phyloP scores from a whole-genome alignment of 2,329 filamentous ascomycete genomes.

The Beauveria varroae region DNA sequence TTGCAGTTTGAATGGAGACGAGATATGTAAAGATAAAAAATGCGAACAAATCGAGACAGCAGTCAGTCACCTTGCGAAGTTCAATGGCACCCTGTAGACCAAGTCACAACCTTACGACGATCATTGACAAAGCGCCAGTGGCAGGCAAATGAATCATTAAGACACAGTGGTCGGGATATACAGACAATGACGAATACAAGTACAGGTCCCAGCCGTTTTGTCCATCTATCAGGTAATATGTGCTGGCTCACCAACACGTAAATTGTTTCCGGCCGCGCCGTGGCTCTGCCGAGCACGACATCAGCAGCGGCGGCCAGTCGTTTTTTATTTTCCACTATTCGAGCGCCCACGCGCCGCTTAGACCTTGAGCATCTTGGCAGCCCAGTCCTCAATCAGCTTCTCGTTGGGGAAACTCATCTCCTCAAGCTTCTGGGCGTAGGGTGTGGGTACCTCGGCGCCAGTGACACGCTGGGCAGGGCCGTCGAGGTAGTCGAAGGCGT shows the following conservation, averaged over 20 bases:
- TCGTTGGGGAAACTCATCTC: constrained; percentile 93
- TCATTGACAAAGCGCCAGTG: not conserved
- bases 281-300: not conserved
- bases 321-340: not conserved
- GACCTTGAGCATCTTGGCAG: constrained; percentile 79
- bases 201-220: constrained; percentile 29
- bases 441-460: constrained; percentile 93
- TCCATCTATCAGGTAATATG: constrained; percentile 29
- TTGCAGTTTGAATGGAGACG: no score
- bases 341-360: constrained; percentile 34
- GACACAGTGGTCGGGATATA: constrained; percentile 26
- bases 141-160: constrained; percentile 22
- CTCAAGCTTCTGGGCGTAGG: constrained; percentile 88
- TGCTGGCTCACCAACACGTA: constrained; percentile 9
- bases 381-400: constrained; percentile 77
- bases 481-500: constrained; percentile 95
- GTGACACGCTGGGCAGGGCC: constrained; percentile 90
- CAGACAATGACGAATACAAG: constrained; percentile 34
- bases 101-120: not conserved
- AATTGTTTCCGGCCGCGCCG: not conserved
- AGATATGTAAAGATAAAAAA: not conserved
- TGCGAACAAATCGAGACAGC: not conserved
- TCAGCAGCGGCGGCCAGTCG: not conserved
- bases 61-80: not conserved
- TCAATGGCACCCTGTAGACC: not conserved